Evolutionary conservation across 495 filamentous ascomycete species (phyloP), one percentile per base, ranked within the genome.

Genomic region (Podospora didyma): DNA sequence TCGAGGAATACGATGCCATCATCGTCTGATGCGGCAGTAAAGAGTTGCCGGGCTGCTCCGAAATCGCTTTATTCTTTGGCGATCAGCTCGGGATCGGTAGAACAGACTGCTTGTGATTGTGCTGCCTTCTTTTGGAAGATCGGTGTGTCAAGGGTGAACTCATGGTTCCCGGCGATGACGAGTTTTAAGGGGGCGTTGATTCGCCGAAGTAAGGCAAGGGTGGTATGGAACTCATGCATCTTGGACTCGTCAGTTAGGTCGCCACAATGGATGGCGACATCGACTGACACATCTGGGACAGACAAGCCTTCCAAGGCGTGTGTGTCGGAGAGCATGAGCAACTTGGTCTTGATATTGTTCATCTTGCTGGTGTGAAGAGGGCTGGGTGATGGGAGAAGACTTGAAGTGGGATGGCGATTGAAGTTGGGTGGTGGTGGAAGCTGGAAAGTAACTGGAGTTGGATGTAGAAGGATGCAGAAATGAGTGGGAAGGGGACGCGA

Each of bases 101-200:
- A 26, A 37, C 50, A 50, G 17, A 45, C 1, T 20, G 20, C n/a
- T 17, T 31, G 22, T 31, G 52, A 46, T 7, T 23, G 22, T 19
- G 20, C 34, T 10, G 14, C 52, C 34, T 55, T 60, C 35, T 54
- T 20, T 39, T 48, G 35, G 39, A 50, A 48, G 17, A 48, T 12
- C 2, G 78, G 69, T 24, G 69, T 67, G 64, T 94, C 88, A 3
- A 92, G 80, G 0, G 82, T 82, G 53, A 88, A 79, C 64, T 93
- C 89, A 69, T 92, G 89, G 67, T 93, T 92, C 0, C 89, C 89
- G 1, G 89, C 83, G 50, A 95, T 90, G 34, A 92, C 82, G 35
- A 95, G 71, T 57, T 92, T 95, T 6, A 92, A 69, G 19, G 85
- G 80, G 0, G 89, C 88, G 6, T 81, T 62, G 51, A 85, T 79